phyloP scores from a whole-genome alignment of 257 asterid species.

The Solanum clarkiae region DNA sequence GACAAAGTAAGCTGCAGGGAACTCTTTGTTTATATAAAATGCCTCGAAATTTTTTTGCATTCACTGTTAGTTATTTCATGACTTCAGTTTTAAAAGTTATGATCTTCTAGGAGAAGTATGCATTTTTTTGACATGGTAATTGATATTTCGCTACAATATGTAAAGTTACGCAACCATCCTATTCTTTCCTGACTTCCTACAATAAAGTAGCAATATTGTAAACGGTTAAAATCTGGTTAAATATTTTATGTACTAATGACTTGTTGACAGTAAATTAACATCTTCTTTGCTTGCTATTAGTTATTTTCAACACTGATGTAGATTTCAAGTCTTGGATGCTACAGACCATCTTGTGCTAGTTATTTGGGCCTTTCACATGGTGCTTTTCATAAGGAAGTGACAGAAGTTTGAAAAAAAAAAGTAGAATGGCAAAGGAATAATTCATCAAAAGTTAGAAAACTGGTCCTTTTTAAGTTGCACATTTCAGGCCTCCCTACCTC shows the following conservation, averaged over 20 bases:
- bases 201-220: not conserved
- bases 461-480: not conserved
- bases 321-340: not conserved
- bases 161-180: not conserved
- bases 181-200: not conserved
- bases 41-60: not conserved
- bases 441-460: not conserved
- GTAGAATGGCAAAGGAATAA: not conserved
- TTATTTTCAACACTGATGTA: not conserved
- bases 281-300: not conserved
- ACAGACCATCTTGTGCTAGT: not conserved
- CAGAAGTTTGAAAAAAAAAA: not conserved
- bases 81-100: not conserved
- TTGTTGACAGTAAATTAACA: not conserved
- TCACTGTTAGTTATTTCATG: not conserved
- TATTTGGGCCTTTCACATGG: not conserved
- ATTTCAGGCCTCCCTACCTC: not conserved
- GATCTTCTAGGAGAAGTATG: not conserved
- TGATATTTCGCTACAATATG: not conserved
- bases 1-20: constrained; percentile 34
- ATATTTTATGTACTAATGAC: not conserved
- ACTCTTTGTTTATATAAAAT: not conserved
- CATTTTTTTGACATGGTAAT: not conserved
- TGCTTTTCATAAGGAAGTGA: not conserved
- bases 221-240: not conserved